A percentile compares a stretch with the other conserved stretches of the same genome.
Evolutionary conservation across 352 stramenopile species (phyloP).

Genomic region (Thalassiosira mediterranea): DNA sequence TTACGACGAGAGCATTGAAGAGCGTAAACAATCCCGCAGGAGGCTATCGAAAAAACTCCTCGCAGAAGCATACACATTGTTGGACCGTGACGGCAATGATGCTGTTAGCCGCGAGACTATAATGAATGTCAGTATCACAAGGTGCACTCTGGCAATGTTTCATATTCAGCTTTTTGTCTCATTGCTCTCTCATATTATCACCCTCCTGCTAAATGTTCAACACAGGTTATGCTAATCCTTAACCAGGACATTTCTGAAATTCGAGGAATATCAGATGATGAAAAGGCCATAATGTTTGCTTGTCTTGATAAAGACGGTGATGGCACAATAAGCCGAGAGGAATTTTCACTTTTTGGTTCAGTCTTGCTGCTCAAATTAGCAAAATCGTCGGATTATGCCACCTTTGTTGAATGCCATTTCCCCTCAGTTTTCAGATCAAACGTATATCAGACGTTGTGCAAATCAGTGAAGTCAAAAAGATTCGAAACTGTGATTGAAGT

Average conservation of each 20-base stretch:
- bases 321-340: slow-evolving; percentile 42
- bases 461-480: slow-evolving; percentile 52
- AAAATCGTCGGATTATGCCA: slow-evolving; percentile 55
- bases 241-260: slow-evolving; percentile 73
- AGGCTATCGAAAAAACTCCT: slow-evolving; percentile 52
- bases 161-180: too few relatives aligned
- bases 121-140: slow-evolving; percentile 49
- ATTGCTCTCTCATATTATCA: too few relatives aligned
- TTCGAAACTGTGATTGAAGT: slow-evolving; percentile 73
- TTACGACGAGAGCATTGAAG: slow-evolving; percentile 64
- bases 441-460: slow-evolving; percentile 45
- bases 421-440: slow-evolving; percentile 55
- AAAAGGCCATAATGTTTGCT: slow-evolving; percentile 65
- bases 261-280: slow-evolving; percentile 47
- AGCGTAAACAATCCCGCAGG: slow-evolving; percentile 36
- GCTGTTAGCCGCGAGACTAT: slow-evolving; percentile 56
- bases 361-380: slow-evolving; percentile 63
- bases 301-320: slow-evolving; percentile 64
- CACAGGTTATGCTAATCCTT: slow-evolving; percentile 48
- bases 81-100: slow-evolving; percentile 51
- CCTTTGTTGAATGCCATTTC: slow-evolving; percentile 60
- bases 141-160: slow-evolving; percentile 45
- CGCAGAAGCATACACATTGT: slow-evolving; percentile 58
- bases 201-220: slow-evolving; percentile 1
- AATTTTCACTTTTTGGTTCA: slow-evolving; percentile 72